Conservation (phyloP, 768 basidiomycete genomes). For the Sporobolomyces pararoseus region DNA sequence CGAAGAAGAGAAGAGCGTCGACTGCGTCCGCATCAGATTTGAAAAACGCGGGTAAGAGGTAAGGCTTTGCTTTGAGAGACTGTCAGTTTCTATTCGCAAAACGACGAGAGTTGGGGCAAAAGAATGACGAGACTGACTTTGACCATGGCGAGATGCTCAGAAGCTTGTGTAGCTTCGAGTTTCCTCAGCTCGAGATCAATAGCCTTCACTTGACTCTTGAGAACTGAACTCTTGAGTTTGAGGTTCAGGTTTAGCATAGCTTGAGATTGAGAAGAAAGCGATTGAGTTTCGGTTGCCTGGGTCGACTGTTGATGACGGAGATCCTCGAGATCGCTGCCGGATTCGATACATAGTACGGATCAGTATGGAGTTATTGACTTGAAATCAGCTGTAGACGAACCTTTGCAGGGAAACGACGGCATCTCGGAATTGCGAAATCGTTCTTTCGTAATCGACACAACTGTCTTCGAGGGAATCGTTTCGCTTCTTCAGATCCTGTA, state of each 20-base stretch:
- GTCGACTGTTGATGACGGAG: conserved; percentile 80
- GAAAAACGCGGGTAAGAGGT: conserved; percentile 82
- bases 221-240: conserved; percentile 83
- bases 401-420: conserved; percentile 76
- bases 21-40: conserved; percentile 86
- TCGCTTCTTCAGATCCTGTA: conserved; percentile 65
- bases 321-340: conserved; percentile 72
- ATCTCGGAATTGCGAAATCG: conserved; percentile 88
- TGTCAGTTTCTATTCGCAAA: no score
- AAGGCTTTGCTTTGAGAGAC: no score
- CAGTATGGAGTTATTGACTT: background rate
- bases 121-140: conserved; percentile 56
- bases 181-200: conserved; percentile 85
- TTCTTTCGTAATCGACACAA: conserved; percentile 78
- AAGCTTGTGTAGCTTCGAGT: conserved; percentile 76
- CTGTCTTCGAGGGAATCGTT: conserved; percentile 69
- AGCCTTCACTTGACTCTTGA: conserved; percentile 81
- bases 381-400: conserved; percentile 50
- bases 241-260: conserved; percentile 91
- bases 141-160: conserved; percentile 73
- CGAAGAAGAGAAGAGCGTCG: conserved; percentile 86
- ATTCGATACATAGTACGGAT: background rate
- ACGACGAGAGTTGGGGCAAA: no score
- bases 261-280: conserved; percentile 80
- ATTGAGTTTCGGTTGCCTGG: conserved; percentile 74